These are phyloP conservation scores for Chaetothyriales sp. DNA, from an alignment of 2,329 filamentous ascomycete species.

Conservation along the genomic window DNA sequence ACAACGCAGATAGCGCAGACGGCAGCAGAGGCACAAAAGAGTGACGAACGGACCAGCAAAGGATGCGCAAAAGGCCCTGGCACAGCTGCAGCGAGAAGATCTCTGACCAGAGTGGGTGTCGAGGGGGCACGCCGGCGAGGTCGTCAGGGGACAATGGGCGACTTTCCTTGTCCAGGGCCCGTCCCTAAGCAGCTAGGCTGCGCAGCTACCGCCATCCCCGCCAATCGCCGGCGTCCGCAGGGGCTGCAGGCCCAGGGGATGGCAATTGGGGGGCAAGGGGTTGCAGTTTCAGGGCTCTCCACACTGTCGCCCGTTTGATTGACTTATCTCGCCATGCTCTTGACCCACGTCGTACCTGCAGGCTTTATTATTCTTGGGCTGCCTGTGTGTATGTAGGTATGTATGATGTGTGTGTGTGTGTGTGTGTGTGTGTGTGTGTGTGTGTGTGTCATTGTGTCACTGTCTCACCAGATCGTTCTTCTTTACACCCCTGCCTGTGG, in stretches of 20 bases:
- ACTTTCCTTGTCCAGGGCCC: neutral
- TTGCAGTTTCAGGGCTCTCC: neutral
- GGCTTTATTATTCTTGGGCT: neutral
- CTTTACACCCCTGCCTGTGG: neutral
- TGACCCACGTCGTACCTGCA: neutral
- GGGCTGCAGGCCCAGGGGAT: neutral
- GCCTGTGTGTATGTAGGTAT: no score
- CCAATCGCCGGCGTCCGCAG: neutral
- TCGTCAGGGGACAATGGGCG: neutral
- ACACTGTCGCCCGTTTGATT: neutral
- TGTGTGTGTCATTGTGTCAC: neutral
- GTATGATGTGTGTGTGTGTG: no score
- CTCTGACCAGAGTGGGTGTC: conserved; percentile 5
- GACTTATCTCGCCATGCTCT: neutral
- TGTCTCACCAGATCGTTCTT: no score
- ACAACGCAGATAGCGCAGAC: neutral
- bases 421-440: no score
- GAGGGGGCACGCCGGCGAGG: conserved; percentile 3
- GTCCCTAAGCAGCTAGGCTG: neutral
- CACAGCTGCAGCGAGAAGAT: neutral
- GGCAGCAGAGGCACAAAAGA: neutral
- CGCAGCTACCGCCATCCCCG: neutral
- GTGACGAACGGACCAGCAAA: neutral
- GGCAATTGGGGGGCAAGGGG: neutral
- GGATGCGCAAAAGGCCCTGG: neutral